Evolutionary conservation across 1,139 yeast genomes (phyloP).

Genomic region (Suhomyces panamericanus): DNA sequence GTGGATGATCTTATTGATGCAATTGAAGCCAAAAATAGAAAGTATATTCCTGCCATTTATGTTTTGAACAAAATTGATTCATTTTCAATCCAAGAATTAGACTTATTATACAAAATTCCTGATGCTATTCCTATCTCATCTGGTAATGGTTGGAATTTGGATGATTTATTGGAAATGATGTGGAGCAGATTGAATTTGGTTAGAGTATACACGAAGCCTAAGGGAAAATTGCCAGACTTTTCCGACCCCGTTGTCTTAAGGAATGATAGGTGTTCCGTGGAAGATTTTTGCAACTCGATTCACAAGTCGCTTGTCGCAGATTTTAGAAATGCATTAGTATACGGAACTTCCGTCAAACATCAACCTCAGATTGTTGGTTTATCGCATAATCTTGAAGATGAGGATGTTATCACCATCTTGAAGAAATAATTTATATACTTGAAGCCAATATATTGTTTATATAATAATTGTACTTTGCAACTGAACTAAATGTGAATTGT

Average conservation of each 20-base stretch:
- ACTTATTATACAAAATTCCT: constrained; percentile 85
- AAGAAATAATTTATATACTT: constrained; percentile 50
- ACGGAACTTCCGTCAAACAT: constrained; percentile 91
- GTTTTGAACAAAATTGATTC: constrained; percentile 95
- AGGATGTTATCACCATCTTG: constrained; percentile 93
- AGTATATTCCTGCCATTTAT: constrained; percentile 92
- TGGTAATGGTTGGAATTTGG: constrained; percentile 95
- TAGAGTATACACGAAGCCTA: constrained; percentile 95
- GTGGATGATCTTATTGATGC: constrained; percentile 94
- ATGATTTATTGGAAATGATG: constrained; percentile 89
- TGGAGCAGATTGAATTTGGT: constrained; percentile 90
- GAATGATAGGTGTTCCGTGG: constrained; percentile 78
- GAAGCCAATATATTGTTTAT: not conserved
- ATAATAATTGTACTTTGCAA: not conserved
- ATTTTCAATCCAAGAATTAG: constrained; percentile 89
- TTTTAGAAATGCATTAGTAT: constrained; percentile 88
- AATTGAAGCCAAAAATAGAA: constrained; percentile 85
- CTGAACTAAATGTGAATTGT: too few species aligned
- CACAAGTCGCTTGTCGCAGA: constrained; percentile 93
- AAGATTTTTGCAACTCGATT: constrained; percentile 94
- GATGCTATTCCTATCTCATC: constrained; percentile 96
- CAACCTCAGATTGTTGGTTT: constrained; percentile 98
- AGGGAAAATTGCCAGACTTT: constrained; percentile 92
- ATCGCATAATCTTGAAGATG: constrained; percentile 79
- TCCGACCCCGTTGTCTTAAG: constrained; percentile 91